Evolutionary conservation across 176 grass and related monocot species (phyloP).

Genomic region (Avena eriantha): DNA sequence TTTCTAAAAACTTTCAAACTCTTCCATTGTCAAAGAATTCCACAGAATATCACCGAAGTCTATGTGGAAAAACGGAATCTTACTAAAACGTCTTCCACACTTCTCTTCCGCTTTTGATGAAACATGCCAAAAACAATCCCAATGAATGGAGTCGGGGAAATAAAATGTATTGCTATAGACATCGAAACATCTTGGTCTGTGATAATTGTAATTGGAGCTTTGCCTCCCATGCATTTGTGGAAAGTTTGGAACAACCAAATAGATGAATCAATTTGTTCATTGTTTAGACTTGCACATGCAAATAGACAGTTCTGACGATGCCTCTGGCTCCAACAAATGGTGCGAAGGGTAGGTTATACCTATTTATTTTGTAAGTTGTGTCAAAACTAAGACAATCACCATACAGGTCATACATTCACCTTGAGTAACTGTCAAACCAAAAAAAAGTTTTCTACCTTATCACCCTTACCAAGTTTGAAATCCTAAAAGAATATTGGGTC

Average conservation of each 20-base stretch:
- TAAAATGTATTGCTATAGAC: not conserved
- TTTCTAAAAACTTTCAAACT: not conserved
- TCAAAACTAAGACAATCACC: not conserved
- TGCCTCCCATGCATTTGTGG: not conserved
- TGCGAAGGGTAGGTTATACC: not conserved
- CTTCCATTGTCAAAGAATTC: not conserved
- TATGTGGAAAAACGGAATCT: not conserved
- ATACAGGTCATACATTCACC: not conserved
- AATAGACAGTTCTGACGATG: too few relatives aligned
- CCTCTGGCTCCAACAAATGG: not conserved
- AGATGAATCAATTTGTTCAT: too few relatives aligned
- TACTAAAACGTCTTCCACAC: not conserved
- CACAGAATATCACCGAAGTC: not conserved
- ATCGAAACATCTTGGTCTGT: not conserved
- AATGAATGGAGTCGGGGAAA: not conserved
- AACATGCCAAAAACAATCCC: not conserved
- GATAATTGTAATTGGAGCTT: not conserved
- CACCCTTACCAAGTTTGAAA: not conserved
- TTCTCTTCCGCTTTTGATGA: not conserved
- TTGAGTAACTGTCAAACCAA: not conserved
- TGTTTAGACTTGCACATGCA: too few relatives aligned
- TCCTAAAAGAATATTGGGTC: not conserved
- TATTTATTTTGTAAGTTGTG: not conserved
- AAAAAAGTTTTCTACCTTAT: not conserved
- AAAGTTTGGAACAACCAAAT: not conserved